phyloP scores from a whole-genome alignment of 345 rosid genomes.

The Heritiera fomes region DNA sequence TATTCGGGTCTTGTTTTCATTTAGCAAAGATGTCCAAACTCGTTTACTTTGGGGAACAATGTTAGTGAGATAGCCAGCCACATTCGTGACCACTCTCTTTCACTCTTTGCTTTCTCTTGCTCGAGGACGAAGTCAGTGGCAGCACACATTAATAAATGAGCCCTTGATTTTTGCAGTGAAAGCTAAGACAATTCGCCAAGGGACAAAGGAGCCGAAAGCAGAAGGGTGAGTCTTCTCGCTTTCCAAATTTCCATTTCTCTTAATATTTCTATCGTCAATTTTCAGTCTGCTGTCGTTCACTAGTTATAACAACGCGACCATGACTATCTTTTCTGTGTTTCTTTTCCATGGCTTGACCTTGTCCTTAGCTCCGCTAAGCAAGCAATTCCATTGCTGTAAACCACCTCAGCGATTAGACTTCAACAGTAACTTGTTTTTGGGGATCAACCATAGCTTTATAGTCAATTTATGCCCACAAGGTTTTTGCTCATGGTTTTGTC shows the following conservation, averaged over 20 bases:
- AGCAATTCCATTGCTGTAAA: background rate
- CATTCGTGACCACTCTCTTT: background rate
- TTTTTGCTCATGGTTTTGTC: too few relatives aligned
- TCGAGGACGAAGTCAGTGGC: background rate
- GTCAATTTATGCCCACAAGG: background rate
- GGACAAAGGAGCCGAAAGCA: constrained; percentile 45
- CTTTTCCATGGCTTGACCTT: background rate
- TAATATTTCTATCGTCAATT: background rate
- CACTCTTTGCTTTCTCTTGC: background rate
- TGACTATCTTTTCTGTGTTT: constrained; percentile 9
- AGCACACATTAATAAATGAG: background rate
- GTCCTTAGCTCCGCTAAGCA: too few relatives aligned
- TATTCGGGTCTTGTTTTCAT: background rate
- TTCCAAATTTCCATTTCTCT: constrained; percentile 22
- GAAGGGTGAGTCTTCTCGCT: constrained; percentile 14
- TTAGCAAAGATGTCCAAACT: background rate
- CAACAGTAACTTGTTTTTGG: too few relatives aligned
- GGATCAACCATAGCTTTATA: background rate
- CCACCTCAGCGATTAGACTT: background rate
- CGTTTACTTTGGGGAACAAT: background rate
- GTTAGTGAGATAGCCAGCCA: background rate
- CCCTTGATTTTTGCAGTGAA: background rate
- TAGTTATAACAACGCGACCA: background rate
- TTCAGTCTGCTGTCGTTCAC: background rate
- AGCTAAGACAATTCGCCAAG: background rate